These are phyloP conservation scores for Pichia insulana DNA, from an alignment of 805 yeast species.

Conservation along the genomic window DNA sequence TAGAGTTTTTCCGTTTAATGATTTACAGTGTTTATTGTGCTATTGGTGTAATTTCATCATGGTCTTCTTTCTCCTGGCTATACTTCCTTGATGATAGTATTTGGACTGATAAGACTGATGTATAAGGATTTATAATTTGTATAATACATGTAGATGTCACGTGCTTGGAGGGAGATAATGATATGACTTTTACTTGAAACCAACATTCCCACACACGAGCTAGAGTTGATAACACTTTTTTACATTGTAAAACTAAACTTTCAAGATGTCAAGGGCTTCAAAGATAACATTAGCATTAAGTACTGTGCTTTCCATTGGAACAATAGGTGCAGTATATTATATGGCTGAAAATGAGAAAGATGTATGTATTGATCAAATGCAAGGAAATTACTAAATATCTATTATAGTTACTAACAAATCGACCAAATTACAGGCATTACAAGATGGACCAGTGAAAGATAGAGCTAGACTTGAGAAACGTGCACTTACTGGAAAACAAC, in stretches of 20 bases:
- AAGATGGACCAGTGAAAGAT: slow-evolving; percentile 81
- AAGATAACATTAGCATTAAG: slow-evolving; percentile 63
- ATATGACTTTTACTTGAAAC: too few species aligned
- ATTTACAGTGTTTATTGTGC: slow-evolving; percentile 79
- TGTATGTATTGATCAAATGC: slow-evolving; percentile 30
- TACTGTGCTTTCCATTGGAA: slow-evolving; percentile 43
- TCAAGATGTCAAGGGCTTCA: slow-evolving; percentile 83
- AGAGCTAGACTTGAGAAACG: slow-evolving; percentile 52
- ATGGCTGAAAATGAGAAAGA: slow-evolving; percentile 64
- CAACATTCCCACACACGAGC: too few species aligned
- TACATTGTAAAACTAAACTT: too few species aligned
- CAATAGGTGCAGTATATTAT: slow-evolving; percentile 61
- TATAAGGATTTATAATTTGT: too few species aligned
- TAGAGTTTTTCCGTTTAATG: slow-evolving; percentile 75
- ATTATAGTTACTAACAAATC: slow-evolving; percentile 6
- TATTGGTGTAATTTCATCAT: slow-evolving; percentile 73
- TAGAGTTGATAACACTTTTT: too few species aligned
- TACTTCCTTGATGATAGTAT: slow-evolving; percentile 75
- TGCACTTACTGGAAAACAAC: slow-evolving; percentile 29
- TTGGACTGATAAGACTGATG: slow-evolving; percentile 35
- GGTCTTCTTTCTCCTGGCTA: slow-evolving; percentile 85
- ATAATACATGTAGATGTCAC: neutral
- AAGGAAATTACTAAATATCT: too few species aligned
- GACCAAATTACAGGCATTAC: slow-evolving; percentile 38
- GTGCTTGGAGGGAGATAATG: neutral